Conservation (phyloP, 2,329 filamentous ascomycete species). For the Hirsutella thompsonii region DNA sequence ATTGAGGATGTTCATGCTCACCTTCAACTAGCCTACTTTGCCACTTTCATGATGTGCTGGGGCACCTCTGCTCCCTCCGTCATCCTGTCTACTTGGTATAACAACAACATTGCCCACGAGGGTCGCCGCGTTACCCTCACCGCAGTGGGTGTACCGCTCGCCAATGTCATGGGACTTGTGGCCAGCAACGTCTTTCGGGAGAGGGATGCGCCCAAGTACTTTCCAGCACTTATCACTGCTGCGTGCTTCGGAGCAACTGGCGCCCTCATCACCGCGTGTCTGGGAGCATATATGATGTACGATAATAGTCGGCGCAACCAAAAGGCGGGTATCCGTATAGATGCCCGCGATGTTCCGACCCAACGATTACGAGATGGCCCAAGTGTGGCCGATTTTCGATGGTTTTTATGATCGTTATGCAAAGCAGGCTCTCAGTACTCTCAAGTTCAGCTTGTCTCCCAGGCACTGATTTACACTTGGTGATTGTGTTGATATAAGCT, state of each 20-base stretch:
- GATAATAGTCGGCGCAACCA: conserved; percentile 39
- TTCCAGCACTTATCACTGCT: conserved; percentile 50
- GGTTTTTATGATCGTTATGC: conserved; percentile 34
- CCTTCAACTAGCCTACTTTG: conserved; percentile 58
- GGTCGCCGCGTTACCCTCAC: conserved; percentile 58
- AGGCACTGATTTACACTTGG: too few species aligned
- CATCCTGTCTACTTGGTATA: conserved; percentile 54
- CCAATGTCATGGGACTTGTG: conserved; percentile 66
- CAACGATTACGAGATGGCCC: conserved; percentile 36
- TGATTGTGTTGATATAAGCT: too few species aligned
- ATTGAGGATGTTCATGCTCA: conserved; percentile 50
- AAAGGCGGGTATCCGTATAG: conserved; percentile 34
- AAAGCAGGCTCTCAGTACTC: too few species aligned
- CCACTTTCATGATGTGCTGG: conserved; percentile 74
- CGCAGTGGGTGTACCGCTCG: conserved; percentile 58
- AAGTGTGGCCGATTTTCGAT: conserved; percentile 31
- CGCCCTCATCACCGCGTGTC: conserved; percentile 34
- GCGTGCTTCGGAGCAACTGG: conserved; percentile 52
- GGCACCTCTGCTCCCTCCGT: conserved; percentile 65
- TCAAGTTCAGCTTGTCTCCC: too few species aligned
- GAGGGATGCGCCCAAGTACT: conserved; percentile 53
- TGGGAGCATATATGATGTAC: conserved; percentile 50
- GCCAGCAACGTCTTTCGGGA: conserved; percentile 55
- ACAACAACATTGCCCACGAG: conserved; percentile 73
- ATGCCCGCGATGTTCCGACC: conserved; percentile 33